A percentile compares a stretch with the other conserved stretches of the same genome.
phyloP scores from a whole-genome alignment of 345 rosid genomes.

The Populus alba region DNA sequence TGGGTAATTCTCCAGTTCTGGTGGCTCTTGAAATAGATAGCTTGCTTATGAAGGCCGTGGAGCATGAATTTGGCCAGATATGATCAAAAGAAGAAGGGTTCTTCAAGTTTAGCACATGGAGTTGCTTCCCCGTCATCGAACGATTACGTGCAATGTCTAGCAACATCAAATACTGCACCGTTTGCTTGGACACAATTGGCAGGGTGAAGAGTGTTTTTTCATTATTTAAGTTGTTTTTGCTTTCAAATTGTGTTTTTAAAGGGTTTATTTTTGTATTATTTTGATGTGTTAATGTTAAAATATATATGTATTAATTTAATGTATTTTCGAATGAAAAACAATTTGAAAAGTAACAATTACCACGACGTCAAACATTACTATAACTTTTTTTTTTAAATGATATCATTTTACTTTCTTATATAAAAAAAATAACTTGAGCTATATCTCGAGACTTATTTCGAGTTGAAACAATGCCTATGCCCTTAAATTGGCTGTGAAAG shows the following conservation, averaged over 20 bases:
- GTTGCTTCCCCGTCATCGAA: neutral
- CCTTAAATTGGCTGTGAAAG: neutral
- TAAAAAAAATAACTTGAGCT: too few relatives aligned
- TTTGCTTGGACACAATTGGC: neutral
- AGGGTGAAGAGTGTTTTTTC: neutral
- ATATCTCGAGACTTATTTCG: fast-evolving
- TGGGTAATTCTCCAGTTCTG: conserved; percentile 42
- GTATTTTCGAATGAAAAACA: too few relatives aligned
- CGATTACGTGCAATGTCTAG: neutral
- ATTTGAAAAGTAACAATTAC: too few relatives aligned
- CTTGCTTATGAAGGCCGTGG: conserved; percentile 52
- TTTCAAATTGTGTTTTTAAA: too few relatives aligned
- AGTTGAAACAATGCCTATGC: too few relatives aligned
- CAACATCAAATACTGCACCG: neutral
- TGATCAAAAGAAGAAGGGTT: neutral
- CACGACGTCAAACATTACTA: too few relatives aligned
- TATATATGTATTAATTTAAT: too few relatives aligned
- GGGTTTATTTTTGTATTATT: too few relatives aligned
- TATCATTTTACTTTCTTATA: too few relatives aligned
- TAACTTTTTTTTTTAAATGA: too few relatives aligned
- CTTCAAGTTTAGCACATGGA: neutral
- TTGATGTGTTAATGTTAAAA: too few relatives aligned
- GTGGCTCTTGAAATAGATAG: conserved; percentile 45
- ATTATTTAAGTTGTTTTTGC: too few relatives aligned
- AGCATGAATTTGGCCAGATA: conserved; percentile 26